Percentiles rank a stretch among this genome's conserved stretches.
These are phyloP conservation scores for Nemania sp. DNA, from an alignment of 2,329 filamentous ascomycete species.

Conservation along the genomic window DNA sequence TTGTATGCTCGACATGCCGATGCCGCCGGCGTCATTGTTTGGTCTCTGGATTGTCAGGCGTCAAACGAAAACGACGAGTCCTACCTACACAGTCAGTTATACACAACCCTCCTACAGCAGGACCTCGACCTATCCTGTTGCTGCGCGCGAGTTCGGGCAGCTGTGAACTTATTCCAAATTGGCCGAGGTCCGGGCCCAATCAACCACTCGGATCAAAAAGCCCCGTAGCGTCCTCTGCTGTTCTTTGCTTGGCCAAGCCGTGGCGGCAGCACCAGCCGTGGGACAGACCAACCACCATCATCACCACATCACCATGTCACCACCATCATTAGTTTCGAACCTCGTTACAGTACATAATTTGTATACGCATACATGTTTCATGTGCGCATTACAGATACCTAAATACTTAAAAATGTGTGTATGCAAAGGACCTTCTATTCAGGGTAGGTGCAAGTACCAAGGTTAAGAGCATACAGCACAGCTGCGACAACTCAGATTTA, in stretches of 20 bases:
- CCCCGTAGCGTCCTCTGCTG: not conserved
- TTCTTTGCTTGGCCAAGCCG: not conserved
- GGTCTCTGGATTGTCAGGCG: not conserved
- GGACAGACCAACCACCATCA: conserved; percentile 4
- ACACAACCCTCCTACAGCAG: not conserved
- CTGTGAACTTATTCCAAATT: conserved; percentile 22
- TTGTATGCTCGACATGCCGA: conserved; percentile 14
- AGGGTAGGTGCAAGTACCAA: not conserved
- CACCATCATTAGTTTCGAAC: not conserved
- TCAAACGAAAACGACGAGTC: not conserved
- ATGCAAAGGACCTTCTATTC: conserved; percentile 1
- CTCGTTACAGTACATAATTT: conserved; percentile 2
- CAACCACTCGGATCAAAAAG: conserved; percentile 18
- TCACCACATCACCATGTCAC: not conserved
- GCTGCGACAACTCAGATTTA: too few species aligned
- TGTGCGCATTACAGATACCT: too few species aligned
- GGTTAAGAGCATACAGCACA: too few species aligned
- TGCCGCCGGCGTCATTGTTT: conserved; percentile 16
- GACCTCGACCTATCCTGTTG: not conserved
- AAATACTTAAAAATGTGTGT: not conserved
- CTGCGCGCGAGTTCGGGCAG: conserved; percentile 14
- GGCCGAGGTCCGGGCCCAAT: conserved; percentile 15
- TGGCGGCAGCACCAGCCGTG: not conserved
- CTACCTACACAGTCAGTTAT: not conserved
- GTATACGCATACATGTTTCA: not conserved